These are phyloP conservation scores for Phytophthora foliorum DNA, from an alignment of 352 stramenopile genomes.

Conservation along the genomic window DNA sequence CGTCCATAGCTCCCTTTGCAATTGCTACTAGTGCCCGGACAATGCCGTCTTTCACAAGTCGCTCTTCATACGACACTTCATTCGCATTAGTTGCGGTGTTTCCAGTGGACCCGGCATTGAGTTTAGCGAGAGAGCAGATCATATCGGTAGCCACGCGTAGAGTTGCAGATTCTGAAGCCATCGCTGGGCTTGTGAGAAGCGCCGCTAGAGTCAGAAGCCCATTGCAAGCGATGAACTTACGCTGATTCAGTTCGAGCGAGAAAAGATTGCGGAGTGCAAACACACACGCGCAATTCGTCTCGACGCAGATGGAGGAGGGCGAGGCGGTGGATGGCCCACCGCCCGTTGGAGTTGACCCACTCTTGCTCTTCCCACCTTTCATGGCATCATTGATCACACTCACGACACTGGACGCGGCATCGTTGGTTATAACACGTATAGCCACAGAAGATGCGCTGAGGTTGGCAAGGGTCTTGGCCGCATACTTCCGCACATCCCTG, in stretches of 20 bases:
- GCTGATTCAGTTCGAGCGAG: conserved; percentile 61
- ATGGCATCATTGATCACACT: conserved; percentile 75
- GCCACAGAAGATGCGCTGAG: conserved; percentile 59
- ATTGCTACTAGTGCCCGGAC: conserved; percentile 71
- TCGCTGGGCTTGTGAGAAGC: conserved; percentile 57
- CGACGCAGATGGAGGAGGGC: conserved; percentile 44
- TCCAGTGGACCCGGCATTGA: conserved; percentile 29
- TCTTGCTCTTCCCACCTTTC: conserved; percentile 61
- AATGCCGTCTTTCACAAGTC: conserved; percentile 81
- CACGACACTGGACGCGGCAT: conserved; percentile 45
- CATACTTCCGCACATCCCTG: conserved; percentile 72
- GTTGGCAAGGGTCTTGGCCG: conserved; percentile 71
- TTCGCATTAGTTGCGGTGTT: conserved; percentile 7
- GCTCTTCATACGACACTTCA: conserved; percentile 55
- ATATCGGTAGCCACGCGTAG: conserved; percentile 69
- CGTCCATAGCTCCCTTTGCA: conserved; percentile 50
- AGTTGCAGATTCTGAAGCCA: conserved; percentile 57
- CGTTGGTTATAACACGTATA: conserved; percentile 73
- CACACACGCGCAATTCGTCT: conserved; percentile 66
- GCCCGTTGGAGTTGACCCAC: conserved; percentile 12
- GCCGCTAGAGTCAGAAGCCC: conserved; percentile 73
- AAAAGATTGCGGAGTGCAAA: conserved; percentile 83
- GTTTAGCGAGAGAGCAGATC: conserved; percentile 72
- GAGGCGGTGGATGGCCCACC: not conserved
- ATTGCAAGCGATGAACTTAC: conserved; percentile 68